Evolutionary conservation across 148 eudicot genomes (phyloP).

Genomic region (Arctostaphylos glauca): DNA sequence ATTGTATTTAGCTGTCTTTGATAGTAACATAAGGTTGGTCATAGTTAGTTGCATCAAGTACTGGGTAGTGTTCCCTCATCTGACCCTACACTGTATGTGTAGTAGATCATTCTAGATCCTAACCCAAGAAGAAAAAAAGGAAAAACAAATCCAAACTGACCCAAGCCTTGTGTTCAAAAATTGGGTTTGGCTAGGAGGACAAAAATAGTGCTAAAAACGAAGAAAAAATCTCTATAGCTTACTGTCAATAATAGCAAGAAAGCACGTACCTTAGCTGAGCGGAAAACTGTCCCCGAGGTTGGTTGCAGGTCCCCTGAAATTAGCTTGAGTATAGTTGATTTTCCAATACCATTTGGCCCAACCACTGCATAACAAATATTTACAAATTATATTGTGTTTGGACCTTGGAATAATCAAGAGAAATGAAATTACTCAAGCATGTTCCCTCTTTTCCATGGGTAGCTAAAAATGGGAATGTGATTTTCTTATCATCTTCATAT

Average conservation of each 20-base stretch:
- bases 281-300: constrained; percentile 96
- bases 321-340: constrained; percentile 93
- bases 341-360: constrained; percentile 99
- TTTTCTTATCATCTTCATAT: background rate
- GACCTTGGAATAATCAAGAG: background rate
- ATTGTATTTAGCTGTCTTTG: background rate
- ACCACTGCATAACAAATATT: constrained; percentile 62
- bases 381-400: background rate
- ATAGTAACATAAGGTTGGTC: background rate
- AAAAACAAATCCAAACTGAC: too few species aligned
- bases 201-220: background rate
- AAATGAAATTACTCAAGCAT: background rate
- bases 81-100: background rate
- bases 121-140: too few species aligned
- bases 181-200: background rate
- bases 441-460: background rate
- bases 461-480: background rate
- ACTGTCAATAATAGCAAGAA: background rate
- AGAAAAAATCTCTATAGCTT: background rate
- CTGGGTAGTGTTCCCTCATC: background rate
- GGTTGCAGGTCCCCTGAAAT: constrained; percentile 98
- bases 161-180: too few species aligned
- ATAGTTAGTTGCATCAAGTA: background rate
- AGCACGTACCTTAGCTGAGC: constrained; percentile 83
- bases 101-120: too few species aligned